A percentile compares a stretch with the other conserved stretches of the same genome.
Conservation (phyloP, 306 rosid species). For the Quercus agrifolia region DNA sequence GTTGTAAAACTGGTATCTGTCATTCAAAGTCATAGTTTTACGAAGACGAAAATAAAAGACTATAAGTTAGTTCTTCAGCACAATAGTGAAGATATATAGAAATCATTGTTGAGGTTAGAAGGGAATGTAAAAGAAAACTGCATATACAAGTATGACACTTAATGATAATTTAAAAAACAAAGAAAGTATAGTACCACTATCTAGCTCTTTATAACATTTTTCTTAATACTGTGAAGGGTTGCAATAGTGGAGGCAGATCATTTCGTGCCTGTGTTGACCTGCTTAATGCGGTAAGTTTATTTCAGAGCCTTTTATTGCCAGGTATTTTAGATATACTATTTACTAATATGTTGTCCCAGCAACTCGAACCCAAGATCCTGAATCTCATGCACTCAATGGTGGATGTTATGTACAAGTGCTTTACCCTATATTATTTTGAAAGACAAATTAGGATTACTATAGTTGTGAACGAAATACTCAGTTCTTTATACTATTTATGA, state of each 20-base stretch:
- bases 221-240: constrained; percentile 23
- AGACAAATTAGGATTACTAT: background rate
- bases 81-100: background rate
- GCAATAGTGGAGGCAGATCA: constrained; percentile 53
- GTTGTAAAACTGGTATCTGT: too few species aligned
- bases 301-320: background rate
- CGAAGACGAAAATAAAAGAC: background rate
- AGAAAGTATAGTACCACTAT: background rate
- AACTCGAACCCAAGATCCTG: too few species aligned
- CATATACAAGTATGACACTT: background rate
- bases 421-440: background rate
- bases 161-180: background rate
- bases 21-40: too few species aligned
- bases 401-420: too few species aligned
- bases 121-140: background rate
- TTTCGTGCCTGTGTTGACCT: constrained; percentile 38
- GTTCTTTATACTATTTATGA: background rate
- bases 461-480: too few species aligned
- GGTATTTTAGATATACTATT: too few species aligned
- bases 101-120: background rate
- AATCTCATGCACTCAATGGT: too few species aligned
- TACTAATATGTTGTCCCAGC: too few species aligned
- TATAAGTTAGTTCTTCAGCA: background rate
- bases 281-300: constrained; percentile 32
- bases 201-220: background rate